Conservation (phyloP, 768 basidiomycete species). For the Boletus vermiculosoides region DNA sequence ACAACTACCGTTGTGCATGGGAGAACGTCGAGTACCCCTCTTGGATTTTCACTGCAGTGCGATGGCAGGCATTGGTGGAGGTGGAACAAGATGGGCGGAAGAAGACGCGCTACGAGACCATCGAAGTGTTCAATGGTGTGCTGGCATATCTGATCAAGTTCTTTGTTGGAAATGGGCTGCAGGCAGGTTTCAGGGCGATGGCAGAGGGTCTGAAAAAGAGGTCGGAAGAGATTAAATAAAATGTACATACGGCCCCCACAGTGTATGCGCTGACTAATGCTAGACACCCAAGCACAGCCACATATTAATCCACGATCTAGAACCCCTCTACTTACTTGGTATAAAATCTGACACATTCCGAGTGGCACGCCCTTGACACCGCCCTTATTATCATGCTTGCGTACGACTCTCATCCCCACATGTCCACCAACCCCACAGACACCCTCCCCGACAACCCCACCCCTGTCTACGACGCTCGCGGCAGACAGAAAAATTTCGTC, state of each 20-base stretch:
- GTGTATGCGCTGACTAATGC: conserved; percentile 16
- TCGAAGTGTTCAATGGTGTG: conserved; percentile 57
- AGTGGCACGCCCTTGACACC: conserved; percentile 6
- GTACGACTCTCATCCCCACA: conserved; percentile 7
- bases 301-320: conserved; percentile 22
- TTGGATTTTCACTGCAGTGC: conserved; percentile 52
- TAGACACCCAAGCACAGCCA: conserved; percentile 29
- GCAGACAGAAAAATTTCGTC: conserved; percentile 43
- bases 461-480: conserved; percentile 40
- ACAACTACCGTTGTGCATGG: conserved; percentile 61
- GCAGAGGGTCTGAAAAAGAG: conserved; percentile 55
- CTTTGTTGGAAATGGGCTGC: conserved; percentile 43
- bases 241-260: background rate
- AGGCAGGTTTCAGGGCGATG: conserved; percentile 49
- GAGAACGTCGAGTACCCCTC: conserved; percentile 37
- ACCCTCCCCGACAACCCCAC: conserved; percentile 13
- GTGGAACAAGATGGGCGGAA: conserved; percentile 42
- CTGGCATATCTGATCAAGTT: conserved; percentile 53
- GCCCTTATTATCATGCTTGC: conserved; percentile 19
- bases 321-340: too few relatives aligned
- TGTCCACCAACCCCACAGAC: conserved; percentile 10
- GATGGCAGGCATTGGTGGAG: conserved; percentile 60
- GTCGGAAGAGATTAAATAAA: conserved; percentile 39
- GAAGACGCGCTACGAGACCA: conserved; percentile 63
- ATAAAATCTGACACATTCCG: conserved; percentile 18